Base-by-base conservation (phyloP, 768 basidiomycete species). In the Agrocybe pediades region DNA sequence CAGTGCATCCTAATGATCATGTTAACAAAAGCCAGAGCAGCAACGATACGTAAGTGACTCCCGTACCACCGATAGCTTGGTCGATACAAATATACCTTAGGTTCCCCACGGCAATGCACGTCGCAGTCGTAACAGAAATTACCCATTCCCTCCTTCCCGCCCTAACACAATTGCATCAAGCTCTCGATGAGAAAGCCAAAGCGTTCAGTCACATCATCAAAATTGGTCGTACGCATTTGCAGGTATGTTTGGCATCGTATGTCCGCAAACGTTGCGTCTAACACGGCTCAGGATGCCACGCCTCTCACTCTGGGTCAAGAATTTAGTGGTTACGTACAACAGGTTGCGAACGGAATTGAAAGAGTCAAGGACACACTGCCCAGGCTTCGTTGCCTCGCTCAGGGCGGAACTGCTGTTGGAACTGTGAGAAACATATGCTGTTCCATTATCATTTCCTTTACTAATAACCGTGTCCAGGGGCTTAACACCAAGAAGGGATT, bases 11-110 rank as follows among this genome's bases (percentile, higher is more conserved):
- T 30, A 99, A 99, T 71, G 97, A 99, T 68, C 97, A 99, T 73
- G 95, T 98, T 64, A 99, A 99, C 78, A 96, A 90, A 90, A 94
- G 92, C 70, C 96, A 98, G 72, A 96, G 93, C 60, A 95, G 93
- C 66, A 99, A 99, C 66, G 97, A 99, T 73, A 95, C 95, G 93
- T 94, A 69, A 64, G 89, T 77, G 7, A 9, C 6, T 16, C 23
- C 21, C 9, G 16, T 43, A 7, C 33, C 21, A 8, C 24, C 29
- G 15, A 24, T 21, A 33, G 9, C 6, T 17, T 51, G 26, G 39
- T 44, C 29, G 13, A n/a, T 33, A 29, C 23, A 48, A 24, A 29
- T 23, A 2, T 27, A 13, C 53, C 30, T 21, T 63, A 97, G 95
- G 24, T 99, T 98, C 83, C 97, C 97, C 7, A 99, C 97, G 21